phyloP scores from a whole-genome alignment of 2,329 filamentous ascomycete genomes.

The Fusarium equiseti region DNA sequence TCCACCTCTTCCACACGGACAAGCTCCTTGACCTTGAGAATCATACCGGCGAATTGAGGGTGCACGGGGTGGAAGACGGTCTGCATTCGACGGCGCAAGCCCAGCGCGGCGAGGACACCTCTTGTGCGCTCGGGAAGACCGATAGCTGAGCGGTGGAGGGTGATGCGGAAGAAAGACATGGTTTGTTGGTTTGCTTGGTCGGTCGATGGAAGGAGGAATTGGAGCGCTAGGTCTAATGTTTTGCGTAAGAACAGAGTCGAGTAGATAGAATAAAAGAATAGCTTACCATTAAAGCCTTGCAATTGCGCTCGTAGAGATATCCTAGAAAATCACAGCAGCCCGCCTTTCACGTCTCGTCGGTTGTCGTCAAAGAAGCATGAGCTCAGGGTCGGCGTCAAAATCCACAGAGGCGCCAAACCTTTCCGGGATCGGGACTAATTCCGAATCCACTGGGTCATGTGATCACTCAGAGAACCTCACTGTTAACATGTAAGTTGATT shows the following conservation, averaged over 20 bases:
- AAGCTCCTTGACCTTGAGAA: constrained; percentile 94
- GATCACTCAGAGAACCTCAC: background rate
- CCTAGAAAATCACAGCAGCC: constrained; percentile 20
- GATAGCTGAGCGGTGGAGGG: constrained; percentile 88
- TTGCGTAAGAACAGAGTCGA: constrained; percentile 13
- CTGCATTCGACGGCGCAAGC: constrained; percentile 84
- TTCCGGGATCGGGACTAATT: constrained; percentile 2
- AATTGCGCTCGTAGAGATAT: constrained; percentile 4
- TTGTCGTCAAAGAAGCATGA: constrained; percentile 35
- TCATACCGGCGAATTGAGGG: constrained; percentile 85
- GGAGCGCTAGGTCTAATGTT: constrained; percentile 24
- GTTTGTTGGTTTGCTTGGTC: background rate
- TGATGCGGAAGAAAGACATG: constrained; percentile 91
- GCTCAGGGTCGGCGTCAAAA: constrained; percentile 33
- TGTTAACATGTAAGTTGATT: background rate
- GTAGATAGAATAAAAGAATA: accelerated
- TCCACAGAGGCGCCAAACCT: constrained; percentile 28
- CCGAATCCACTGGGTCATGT: constrained; percentile 10
- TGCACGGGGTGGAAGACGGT: constrained; percentile 91
- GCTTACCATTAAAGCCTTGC: constrained; percentile 17
- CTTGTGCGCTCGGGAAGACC: constrained; percentile 84
- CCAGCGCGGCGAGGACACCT: constrained; percentile 86
- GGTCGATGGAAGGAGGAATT: constrained; percentile 3
- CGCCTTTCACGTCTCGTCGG: constrained; percentile 27
- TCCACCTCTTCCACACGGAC: constrained; percentile 86